Base-by-base conservation (phyloP, 2,329 filamentous ascomycete genomes). In the Ramichloridium luteum region DNA sequence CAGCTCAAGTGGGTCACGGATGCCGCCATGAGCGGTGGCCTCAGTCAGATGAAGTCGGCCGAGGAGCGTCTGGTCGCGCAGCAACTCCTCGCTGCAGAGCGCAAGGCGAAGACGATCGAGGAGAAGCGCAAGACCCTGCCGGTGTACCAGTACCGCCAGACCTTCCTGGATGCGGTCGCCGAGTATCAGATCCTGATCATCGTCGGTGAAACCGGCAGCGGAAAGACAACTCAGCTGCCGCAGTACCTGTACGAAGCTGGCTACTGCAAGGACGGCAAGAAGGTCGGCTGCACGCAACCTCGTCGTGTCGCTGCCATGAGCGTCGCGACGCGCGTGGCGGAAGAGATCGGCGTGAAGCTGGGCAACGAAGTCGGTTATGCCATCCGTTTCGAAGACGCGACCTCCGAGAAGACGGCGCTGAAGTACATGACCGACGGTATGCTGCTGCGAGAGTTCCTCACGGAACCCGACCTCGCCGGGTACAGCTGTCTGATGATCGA, bases 341-440 rank as follows among this genome's bases (percentile, higher is more conserved):
- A 96, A 34, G 90, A 98, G 54, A 81, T 93, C 62, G 85, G 81
- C 0, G 79, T 84, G 37, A 86, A 88, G 54, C 62, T 96, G 8
- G 90, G 90, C 1, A 80, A 83, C 40, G 84, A 94, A 51, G 88
- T 96, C 15, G 90, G 90, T 11, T 98, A 94, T 54, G 78, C 79
- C 0, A 93, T 98, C 46, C 80, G 90, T 39, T 98, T 96, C 48
- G 90, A 98, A 53, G 83, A 94, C 56, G 77, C 77, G 41, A 93
- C 85, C 0, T 83, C 75, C 52, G 84, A 93, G 48, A 92, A 93
- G 60, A 96, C 90, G 0, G 67, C 88, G 5, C 61, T 98, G 33
- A 92, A 93, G 57, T 96, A 93, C 58, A 88, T 93, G 80, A 98
- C 90, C 0, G 90, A 98, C 50, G 90, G 90, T 53, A 93, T 96